Percentiles rank a stretch among this genome's conserved stretches.
Conservation (phyloP, 208 protist genomes). For the Porcisia deanei region DNA sequence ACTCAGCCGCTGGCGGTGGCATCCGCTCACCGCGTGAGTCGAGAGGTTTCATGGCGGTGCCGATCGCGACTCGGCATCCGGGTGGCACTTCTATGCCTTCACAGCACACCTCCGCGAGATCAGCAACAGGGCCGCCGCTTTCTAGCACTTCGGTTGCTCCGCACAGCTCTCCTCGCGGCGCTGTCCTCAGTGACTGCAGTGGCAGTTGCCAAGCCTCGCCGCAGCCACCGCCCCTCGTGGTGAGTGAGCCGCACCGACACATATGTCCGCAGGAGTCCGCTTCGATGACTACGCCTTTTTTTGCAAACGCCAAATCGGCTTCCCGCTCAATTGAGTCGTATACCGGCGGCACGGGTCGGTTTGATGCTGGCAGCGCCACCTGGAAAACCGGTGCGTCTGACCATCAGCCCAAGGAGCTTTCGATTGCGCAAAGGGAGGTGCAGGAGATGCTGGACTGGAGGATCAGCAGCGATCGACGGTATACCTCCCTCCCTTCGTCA, state of each 20-base stretch:
- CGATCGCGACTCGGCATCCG: background rate
- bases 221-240: constrained; percentile 8
- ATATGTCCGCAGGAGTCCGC: constrained; percentile 8
- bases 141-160: background rate
- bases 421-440: constrained; percentile 31
- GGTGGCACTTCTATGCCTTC: background rate
- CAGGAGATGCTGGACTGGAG: constrained; percentile 36
- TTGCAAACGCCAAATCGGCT: background rate
- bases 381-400: constrained; percentile 13
- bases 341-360: constrained; percentile 9
- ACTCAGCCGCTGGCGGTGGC: constrained; percentile 2
- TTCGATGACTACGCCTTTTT: background rate
- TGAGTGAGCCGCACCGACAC: constrained; percentile 20
- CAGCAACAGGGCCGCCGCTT: background rate
- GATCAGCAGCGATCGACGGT: constrained; percentile 11
- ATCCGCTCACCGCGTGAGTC: constrained; percentile 11
- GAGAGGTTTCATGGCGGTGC: constrained; percentile 3
- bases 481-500: constrained; percentile 7
- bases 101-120: background rate
- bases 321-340: constrained; percentile 18
- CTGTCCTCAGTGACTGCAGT: constrained; percentile 2
- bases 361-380: constrained; percentile 11
- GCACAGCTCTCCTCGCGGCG: background rate
- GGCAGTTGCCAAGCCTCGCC: constrained; percentile 12
- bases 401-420: constrained; percentile 24